A percentile compares a stretch with the other conserved stretches of the same genome.
Evolutionary conservation across 257 asterid genomes (phyloP).

Genomic region (Plantago elongata): DNA sequence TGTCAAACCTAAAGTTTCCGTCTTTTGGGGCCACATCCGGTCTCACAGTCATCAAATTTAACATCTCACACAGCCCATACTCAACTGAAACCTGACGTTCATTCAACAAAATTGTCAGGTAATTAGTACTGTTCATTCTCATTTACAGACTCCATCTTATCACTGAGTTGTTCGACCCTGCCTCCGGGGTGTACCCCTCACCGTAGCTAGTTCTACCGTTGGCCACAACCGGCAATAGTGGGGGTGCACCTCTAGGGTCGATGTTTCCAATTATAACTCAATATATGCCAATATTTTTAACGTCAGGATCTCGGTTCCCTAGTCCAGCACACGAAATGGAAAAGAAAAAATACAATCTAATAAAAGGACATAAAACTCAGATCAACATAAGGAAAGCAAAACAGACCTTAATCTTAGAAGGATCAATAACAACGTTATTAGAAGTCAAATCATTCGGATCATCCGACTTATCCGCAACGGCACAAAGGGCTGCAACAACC

Average conservation of each 20-base stretch:
- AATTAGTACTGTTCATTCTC: too few relatives aligned
- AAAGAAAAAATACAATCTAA: background rate
- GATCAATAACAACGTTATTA: constrained; percentile 51
- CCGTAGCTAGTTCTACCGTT: too few relatives aligned
- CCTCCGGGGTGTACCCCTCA: too few relatives aligned
- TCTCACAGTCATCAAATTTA: constrained; percentile 65
- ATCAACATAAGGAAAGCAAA: background rate
- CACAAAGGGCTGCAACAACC: constrained; percentile 56
- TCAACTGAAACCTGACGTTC: constrained; percentile 66
- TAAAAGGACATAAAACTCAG: background rate
- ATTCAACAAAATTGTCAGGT: background rate
- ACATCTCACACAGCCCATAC: constrained; percentile 78
- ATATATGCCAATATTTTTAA: too few relatives aligned
- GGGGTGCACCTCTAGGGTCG: too few relatives aligned
- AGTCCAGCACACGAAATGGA: background rate
- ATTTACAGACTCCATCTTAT: too few relatives aligned
- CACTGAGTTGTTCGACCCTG: too few relatives aligned
- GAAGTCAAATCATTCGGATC: constrained; percentile 47
- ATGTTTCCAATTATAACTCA: too few relatives aligned
- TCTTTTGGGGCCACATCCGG: constrained; percentile 66
- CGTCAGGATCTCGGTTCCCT: too few relatives aligned
- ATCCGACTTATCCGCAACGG: constrained; percentile 33
- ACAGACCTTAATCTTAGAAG: constrained; percentile 68
- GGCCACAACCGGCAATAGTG: too few relatives aligned
- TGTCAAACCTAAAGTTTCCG: constrained; percentile 54